Conservation (phyloP, 768 basidiomycete genomes). For the Suillus alpinus region DNA sequence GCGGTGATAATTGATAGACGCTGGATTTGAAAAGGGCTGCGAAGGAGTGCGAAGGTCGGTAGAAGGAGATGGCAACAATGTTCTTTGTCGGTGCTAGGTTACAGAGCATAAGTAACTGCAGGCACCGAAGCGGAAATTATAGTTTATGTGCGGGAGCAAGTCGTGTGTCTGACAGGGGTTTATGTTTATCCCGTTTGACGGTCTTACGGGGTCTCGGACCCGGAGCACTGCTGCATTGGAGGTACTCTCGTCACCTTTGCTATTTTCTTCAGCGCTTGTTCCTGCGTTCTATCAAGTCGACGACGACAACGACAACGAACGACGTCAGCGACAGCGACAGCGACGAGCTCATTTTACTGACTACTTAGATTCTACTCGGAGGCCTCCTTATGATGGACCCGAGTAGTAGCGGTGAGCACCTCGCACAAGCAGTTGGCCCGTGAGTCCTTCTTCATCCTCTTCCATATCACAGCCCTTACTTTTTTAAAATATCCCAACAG, state of each 20-base stretch:
- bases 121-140: constrained; percentile 2
- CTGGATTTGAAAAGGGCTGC: neutral
- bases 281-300: neutral
- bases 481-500: constrained; percentile 28
- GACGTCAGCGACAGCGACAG: neutral
- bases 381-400: neutral
- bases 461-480: constrained; percentile 7
- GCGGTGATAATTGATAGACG: neutral
- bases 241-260: neutral
- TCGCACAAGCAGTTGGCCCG: constrained; percentile 22
- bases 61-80: neutral
- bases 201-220: constrained; percentile 1
- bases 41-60: neutral
- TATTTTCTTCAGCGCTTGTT: constrained; percentile 4
- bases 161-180: neutral
- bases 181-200: neutral
- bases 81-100: neutral
- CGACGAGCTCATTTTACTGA: neutral
- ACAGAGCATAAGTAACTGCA: neutral
- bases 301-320: neutral
- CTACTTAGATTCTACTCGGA: neutral
- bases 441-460: constrained; percentile 18
- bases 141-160: neutral
- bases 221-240: neutral
- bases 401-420: neutral